phyloP scores from a whole-genome alignment of 2,329 filamentous ascomycete species.

The Aquanectria penicillioides region DNA sequence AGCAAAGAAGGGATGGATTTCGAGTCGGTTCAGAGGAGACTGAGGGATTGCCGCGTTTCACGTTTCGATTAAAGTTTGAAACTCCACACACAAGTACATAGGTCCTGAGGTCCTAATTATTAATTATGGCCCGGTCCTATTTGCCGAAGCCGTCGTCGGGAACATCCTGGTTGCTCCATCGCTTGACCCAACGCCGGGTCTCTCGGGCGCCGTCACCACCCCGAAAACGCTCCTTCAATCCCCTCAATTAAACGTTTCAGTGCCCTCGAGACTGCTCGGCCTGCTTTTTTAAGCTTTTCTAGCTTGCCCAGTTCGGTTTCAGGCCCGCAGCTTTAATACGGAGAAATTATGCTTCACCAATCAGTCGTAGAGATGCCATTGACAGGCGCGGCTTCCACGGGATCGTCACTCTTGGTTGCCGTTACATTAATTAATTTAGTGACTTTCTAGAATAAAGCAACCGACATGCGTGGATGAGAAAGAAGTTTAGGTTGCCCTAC shows the following conservation, averaged over 20 bases:
- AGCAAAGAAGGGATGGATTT: too few relatives aligned
- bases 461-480: too few relatives aligned
- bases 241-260: neutral
- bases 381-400: too few relatives aligned
- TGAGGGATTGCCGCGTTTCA: too few relatives aligned
- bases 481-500: neutral
- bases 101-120: too few relatives aligned
- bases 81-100: too few relatives aligned
- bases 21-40: too few relatives aligned
- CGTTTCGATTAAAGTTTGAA: too few relatives aligned
- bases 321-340: neutral
- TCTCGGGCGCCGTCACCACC: neutral
- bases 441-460: too few relatives aligned
- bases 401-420: neutral
- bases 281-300: slow-evolving; percentile 8
- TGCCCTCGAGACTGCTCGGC: neutral
- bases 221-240: neutral
- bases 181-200: neutral
- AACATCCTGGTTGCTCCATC: too few relatives aligned
- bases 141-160: too few relatives aligned
- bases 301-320: slow-evolving; percentile 7
- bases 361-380: neutral
- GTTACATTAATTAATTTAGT: neutral
- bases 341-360: slow-evolving; percentile 15
- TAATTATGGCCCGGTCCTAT: too few relatives aligned